Base-by-base conservation (phyloP, 257 asterid genomes). In the Solanum pinnatisectum region DNA sequence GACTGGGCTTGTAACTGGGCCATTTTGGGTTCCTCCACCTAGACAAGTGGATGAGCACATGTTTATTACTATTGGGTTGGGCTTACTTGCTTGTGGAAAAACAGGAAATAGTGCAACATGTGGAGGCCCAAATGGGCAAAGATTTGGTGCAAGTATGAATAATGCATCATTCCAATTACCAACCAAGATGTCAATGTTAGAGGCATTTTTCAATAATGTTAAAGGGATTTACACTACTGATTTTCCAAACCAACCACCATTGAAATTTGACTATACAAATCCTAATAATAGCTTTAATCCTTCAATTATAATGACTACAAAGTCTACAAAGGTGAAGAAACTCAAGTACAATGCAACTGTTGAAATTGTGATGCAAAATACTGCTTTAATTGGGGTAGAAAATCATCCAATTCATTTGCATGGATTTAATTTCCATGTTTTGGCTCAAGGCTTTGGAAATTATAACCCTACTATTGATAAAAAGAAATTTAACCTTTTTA, bases 361-460 rank as follows among this genome's bases (percentile, higher is more conserved):
- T 84, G 77, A 84, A 13, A 63, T 84, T 59, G 87, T 63, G 36
- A 35, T 84, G 36, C 87, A 84, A 20, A 84, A 84, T 4, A 84
- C 87, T 25, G 87, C 87, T 68, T 59, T 84, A 56, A 12, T 84
- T 84, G 77, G 74, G 23, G 23, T 84, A 7, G 87, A 84, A 59
- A 84, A 84, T 20, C 87, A 84, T 40, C 87, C 87, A 13, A 84
- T 84, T 84, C 87, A 84, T 35, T 84, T 84, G 78, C 87, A 84
- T 12, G 87, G 87, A 65, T 84, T 84, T 33, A 84, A 84, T 8
- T 84, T 84, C 25, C 49, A 84, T 42, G 87, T 84, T 22, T 84
- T 84, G 87, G 87, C 87, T 7, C 87, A 84, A 84, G 87, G 78
- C 5, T 84, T 84, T 63, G 87, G 60, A 16, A 84, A 63, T 72